Evolutionary conservation across 805 yeast genomes (phyloP), one percentile per base, ranked within the genome.

Genomic region (Pichia deserticola): DNA sequence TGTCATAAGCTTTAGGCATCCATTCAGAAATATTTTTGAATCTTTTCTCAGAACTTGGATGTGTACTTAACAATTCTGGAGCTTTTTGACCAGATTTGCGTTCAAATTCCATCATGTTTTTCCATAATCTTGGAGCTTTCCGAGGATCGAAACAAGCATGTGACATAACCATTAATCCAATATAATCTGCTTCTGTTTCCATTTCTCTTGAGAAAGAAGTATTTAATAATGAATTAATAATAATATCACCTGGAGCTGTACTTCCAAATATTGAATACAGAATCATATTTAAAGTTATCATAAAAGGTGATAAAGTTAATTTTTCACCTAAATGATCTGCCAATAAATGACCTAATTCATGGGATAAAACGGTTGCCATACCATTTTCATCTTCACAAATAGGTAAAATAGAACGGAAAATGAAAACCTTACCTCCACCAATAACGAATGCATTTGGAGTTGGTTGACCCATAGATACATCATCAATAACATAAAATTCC

Each of bases 391-490:
- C 82, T 29, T 71, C 69, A 64, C 96, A 84, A 33, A 93, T 78
- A 1, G 86, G 85, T 43, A 93, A 63, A 39, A 93, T 87, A 9
- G 86, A 79, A 42, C 84, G 74, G 61, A 86, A 88, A 20, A 93
- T 89, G 67, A 93, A 93, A 40, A 93, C 96, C 65, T 90, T 90
- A 7, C 99, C 99, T 53, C 93, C 92, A 25, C 98, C 98, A 36
- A 93, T 72, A 20, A 93, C 96, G 68, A 93, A 92, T 1, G 99
- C 99, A 68, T 93, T 93, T 3, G 99, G 98, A 3, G 98, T 96
- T 13, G 95, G 90, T 15, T 47, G 35, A 4, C 60, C 59, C 50
- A 54, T 52, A 9, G 50, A 49, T 2, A 84, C 79, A 50, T 80
- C 84, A 54, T 84, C 77, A 25, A 88, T 83, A 27, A 93, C 86